phyloP scores from a whole-genome alignment of 164 flowering plant species.

The Nymphaea colorata region DNA sequence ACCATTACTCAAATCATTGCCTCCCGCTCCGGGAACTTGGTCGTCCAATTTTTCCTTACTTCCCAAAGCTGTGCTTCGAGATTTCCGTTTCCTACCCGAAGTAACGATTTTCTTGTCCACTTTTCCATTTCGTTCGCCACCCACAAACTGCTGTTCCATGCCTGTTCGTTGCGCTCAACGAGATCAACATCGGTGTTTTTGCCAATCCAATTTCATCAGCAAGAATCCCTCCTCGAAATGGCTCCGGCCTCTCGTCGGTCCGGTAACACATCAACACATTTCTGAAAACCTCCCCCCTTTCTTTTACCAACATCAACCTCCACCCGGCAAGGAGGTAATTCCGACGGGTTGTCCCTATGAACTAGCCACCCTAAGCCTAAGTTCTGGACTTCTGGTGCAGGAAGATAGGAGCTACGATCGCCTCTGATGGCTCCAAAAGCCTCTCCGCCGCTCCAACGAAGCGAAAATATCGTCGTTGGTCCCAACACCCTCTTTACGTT shows the following conservation, averaged over 20 bases:
- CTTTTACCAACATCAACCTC: conserved; percentile 8
- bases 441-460: conserved; percentile 31
- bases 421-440: conserved; percentile 48
- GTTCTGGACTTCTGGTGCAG: conserved; percentile 80
- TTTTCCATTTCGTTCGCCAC: not conserved
- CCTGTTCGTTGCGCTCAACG: conserved; percentile 66
- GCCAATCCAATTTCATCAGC: conserved; percentile 99
- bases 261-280: conserved; percentile 63
- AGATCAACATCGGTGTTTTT: conserved; percentile 80
- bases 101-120: not conserved
- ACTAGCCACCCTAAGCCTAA: conserved; percentile 81
- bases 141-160: conserved; percentile 5
- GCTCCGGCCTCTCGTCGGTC: conserved; percentile 48
- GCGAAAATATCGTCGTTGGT: conserved; percentile 64
- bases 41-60: conserved; percentile 25
- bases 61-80: conserved; percentile 4
- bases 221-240: conserved; percentile 75
- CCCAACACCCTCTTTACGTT: conserved; percentile 10
- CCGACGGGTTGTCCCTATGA: conserved; percentile 53
- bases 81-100: not conserved
- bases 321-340: conserved; percentile 91
- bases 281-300: conserved; percentile 33
- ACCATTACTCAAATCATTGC: not conserved
- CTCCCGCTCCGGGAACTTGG: not conserved
- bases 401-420: conserved; percentile 49